Conservation (phyloP, 495 filamentous ascomycete species). For the Aspergillus ellipticus region DNA sequence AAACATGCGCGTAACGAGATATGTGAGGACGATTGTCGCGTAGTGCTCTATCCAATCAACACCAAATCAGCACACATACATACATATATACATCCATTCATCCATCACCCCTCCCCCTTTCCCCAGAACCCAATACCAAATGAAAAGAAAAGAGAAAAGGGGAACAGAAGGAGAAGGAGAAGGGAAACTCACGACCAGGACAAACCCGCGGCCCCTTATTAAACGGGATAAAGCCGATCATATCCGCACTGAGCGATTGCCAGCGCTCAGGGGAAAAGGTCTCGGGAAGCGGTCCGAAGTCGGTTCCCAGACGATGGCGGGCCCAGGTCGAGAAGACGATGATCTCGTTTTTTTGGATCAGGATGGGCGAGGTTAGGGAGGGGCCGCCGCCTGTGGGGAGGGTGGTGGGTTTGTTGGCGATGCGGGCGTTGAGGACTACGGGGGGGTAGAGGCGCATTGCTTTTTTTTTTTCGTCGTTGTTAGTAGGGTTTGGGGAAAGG, state of each 20-base stretch:
- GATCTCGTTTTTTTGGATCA: slow-evolving; percentile 12
- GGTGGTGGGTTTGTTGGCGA: slow-evolving; percentile 43
- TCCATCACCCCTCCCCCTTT: too few species aligned
- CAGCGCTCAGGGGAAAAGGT: slow-evolving; percentile 19
- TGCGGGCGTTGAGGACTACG: slow-evolving; percentile 42
- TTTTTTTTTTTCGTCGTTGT: too few species aligned
- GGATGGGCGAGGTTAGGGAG: slow-evolving; percentile 42
- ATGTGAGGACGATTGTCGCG: slow-evolving; percentile 13
- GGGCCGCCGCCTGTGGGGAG: slow-evolving; percentile 52
- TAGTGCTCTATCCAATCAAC: slow-evolving; percentile 6
- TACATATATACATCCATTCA: too few species aligned
- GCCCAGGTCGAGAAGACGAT: slow-evolving; percentile 16
- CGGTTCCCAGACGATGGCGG: slow-evolving; percentile 14
- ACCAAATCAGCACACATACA: too few species aligned
- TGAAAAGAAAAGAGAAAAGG: too few species aligned
- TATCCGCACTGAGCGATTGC: slow-evolving; percentile 11
- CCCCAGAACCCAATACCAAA: too few species aligned
- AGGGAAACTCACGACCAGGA: slow-evolving; percentile 17
- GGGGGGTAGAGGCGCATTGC: slow-evolving; percentile 36
- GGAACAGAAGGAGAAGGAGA: too few species aligned
- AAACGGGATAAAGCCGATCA: slow-evolving; percentile 18
- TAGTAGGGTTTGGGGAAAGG: too few species aligned
- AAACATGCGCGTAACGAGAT: slow-evolving; percentile 17
- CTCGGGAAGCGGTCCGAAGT: slow-evolving; percentile 26
- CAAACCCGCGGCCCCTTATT: slow-evolving; percentile 18